Evolutionary conservation across 805 yeast species (phyloP).

Genomic region (Suhomyces emberorum): DNA sequence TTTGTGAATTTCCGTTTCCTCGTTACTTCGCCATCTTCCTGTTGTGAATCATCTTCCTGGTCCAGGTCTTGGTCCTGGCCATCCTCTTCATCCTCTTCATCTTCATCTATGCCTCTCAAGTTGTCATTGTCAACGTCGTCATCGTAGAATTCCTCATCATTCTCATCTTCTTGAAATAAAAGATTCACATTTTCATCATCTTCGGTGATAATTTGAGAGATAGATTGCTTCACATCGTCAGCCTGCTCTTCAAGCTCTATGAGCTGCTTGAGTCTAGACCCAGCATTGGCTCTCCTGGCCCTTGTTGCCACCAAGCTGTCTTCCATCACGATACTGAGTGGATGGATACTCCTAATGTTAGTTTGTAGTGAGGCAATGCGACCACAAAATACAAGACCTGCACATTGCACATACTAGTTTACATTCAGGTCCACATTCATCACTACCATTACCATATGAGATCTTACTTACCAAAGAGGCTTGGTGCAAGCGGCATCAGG

Average conservation of each 20-base stretch:
- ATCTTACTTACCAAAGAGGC: not conserved
- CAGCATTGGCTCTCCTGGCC: conserved; percentile 82
- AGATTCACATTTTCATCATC: conserved; percentile 77
- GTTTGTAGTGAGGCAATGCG: too few species aligned
- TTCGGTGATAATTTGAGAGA: conserved; percentile 38
- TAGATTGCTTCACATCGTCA: conserved; percentile 18
- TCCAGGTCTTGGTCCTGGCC: too few species aligned
- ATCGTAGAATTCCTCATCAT: conserved; percentile 25
- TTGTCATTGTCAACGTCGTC: conserved; percentile 15
- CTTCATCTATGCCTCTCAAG: conserved; percentile 31
- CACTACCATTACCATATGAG: not conserved
- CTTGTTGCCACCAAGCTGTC: conserved; percentile 73
- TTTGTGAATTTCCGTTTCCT: conserved; percentile 15
- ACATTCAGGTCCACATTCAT: too few species aligned
- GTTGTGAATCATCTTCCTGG: conserved; percentile 19
- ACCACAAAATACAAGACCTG: too few species aligned
- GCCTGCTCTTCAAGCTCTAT: conserved; percentile 67
- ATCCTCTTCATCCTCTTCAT: conserved; percentile 46
- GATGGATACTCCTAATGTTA: too few species aligned
- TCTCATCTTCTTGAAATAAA: conserved; percentile 56
- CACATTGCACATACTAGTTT: too few species aligned
- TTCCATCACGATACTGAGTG: conserved; percentile 23
- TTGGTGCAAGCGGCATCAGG: not conserved
- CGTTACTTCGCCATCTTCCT: conserved; percentile 14
- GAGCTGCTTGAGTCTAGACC: conserved; percentile 71